phyloP scores from a whole-genome alignment of 257 asterid genomes.

The Euphrasia confusa region DNA sequence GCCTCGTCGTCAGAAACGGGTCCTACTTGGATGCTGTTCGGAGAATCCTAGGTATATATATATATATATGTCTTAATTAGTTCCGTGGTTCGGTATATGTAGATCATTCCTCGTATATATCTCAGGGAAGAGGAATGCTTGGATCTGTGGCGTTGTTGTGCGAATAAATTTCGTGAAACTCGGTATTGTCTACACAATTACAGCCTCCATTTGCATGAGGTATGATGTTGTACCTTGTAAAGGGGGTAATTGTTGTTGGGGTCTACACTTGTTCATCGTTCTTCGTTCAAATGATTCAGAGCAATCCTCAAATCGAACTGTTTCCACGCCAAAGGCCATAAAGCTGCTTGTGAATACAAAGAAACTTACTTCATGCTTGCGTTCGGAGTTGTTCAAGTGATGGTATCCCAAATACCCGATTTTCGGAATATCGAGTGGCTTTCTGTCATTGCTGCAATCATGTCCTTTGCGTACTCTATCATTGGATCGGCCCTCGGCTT shows the following conservation, averaged over 20 bases:
- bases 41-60: slow-evolving; percentile 34
- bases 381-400: slow-evolving; percentile 57
- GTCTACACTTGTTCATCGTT: too few relatives aligned
- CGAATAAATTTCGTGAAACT: slow-evolving; percentile 36
- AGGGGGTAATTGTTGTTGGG: too few relatives aligned
- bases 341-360: slow-evolving; percentile 40
- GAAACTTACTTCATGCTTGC: slow-evolving; percentile 40
- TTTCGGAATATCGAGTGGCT: slow-evolving; percentile 64
- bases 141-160: slow-evolving; percentile 35
- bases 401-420: slow-evolving; percentile 65
- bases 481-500: slow-evolving; percentile 68
- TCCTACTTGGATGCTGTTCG: slow-evolving; percentile 64
- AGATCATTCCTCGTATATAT: background rate
- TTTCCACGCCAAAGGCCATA: slow-evolving; percentile 58
- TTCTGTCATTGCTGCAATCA: slow-evolving; percentile 60
- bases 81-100: background rate
- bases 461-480: slow-evolving; percentile 64
- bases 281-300: slow-evolving; percentile 31
- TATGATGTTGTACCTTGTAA: slow-evolving; percentile 3
- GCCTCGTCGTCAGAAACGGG: background rate
- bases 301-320: slow-evolving; percentile 72
- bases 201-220: slow-evolving; percentile 40
- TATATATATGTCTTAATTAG: background rate
- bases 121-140: slow-evolving; percentile 34
- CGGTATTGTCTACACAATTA: slow-evolving; percentile 43